phyloP scores from a whole-genome alignment of 2,329 filamentous ascomycete species.

The Aspergillus ochraceus region DNA sequence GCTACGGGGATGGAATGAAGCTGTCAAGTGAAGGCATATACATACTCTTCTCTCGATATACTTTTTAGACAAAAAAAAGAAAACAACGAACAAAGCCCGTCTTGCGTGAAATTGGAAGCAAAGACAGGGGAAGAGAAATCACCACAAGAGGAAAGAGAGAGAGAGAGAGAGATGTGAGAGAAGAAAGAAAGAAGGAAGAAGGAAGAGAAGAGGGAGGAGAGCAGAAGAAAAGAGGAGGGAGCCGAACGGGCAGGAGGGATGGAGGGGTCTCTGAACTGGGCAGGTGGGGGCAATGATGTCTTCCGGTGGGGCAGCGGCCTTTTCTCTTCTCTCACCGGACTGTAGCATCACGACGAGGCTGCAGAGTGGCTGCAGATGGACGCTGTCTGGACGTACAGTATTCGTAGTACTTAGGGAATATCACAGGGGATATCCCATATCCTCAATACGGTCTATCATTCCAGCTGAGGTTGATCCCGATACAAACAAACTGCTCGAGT shows the following conservation, averaged over 20 bases:
- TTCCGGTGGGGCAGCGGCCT: constrained; percentile 23
- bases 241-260: constrained; percentile 9
- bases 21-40: background rate
- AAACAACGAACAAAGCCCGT: constrained; percentile 7
- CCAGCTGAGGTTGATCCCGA: no score
- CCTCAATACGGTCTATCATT: no score
- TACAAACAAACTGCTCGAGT: no score
- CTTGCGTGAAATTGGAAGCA: constrained; percentile 9
- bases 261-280: constrained; percentile 20
- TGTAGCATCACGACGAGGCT: no score
- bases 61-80: constrained; percentile 13
- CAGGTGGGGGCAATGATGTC: constrained; percentile 37
- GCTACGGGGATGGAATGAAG: constrained; percentile 13
- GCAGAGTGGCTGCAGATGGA: no score
- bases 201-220: constrained; percentile 12
- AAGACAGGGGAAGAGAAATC: constrained; percentile 10
- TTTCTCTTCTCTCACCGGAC: background rate
- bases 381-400: no score
- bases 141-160: constrained; percentile 18
- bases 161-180: constrained; percentile 21
- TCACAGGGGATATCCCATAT: no score
- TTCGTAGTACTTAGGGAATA: no score
- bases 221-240: constrained; percentile 11
- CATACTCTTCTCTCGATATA: constrained; percentile 8
- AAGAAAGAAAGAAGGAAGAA: constrained; percentile 17